Base-by-base conservation (phyloP, 2,329 filamentous ascomycete species). In the Ascochyta fabae region DNA sequence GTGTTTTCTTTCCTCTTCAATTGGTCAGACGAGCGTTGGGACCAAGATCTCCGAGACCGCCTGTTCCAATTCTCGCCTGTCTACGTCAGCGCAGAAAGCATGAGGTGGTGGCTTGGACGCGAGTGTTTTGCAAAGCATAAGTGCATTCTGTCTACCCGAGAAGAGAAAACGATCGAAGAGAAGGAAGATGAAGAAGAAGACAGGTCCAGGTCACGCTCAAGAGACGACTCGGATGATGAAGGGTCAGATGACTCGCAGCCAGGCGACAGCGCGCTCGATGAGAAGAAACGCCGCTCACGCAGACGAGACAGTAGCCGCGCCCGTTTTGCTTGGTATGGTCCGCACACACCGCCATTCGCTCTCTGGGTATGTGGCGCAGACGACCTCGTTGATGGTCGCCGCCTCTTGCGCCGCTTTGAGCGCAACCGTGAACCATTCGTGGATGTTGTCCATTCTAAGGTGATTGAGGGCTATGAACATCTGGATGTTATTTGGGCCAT, bases 401-500 rank as follows among this genome's bases (percentile, higher is more conserved):
- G 87, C 49, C 80, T 97, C 8, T 79, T 97, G 3, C 81, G 85
- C 19, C 83, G 94, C 1, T 90, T 97, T 61, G 84, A 90, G 66
- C 83, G 84, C 38, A 90, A 89, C 0, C 82, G 90, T 24, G 94
- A 98, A 74, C 94, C 94, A 1, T 82, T 91, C 68, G 91, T 96
- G 8, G 80, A 84, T 35, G 78, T 97, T 5, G 90, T 96, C 4
- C 90, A 96, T 76, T 84, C 84, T 60, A 96, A 91, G 71, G 80
- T 96, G 22, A 89, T 97, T 39, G 86, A 91, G 3, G 91, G 89
- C 42, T 75, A 96, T 72, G 94, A 97, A 77, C 94, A 98, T 76
- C 82, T 98, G 4, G 94, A 97, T 76, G 91, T 97, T 1, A 86
- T 98, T 34, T 97, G 94, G 94, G 92, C 93, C 0, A 91, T 97